Conservation (phyloP, 768 basidiomycete species). For the Amanita exitialis region DNA sequence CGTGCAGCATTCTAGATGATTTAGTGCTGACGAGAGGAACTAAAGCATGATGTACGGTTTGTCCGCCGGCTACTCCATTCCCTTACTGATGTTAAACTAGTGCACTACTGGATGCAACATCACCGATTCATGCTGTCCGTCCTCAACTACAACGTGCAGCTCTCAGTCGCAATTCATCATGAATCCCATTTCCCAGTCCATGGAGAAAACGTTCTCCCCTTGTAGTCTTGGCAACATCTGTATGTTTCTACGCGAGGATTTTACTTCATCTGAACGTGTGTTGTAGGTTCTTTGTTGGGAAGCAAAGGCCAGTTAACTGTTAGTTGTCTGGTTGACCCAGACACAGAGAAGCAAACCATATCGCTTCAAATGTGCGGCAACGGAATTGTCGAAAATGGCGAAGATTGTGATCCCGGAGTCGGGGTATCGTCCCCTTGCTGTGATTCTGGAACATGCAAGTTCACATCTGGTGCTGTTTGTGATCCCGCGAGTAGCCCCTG, state of each 20-base stretch:
- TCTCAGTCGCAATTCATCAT: constrained; percentile 69
- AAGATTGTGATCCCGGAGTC: constrained; percentile 79
- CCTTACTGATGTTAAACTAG: constrained; percentile 19
- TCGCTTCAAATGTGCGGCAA: constrained; percentile 73
- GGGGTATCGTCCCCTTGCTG: constrained; percentile 60
- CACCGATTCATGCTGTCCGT: constrained; percentile 58
- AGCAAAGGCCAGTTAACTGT: constrained; percentile 44
- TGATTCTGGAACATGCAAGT: constrained; percentile 66
- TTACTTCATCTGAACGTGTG: neutral
- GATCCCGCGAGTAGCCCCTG: constrained; percentile 71
- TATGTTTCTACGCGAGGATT: constrained; percentile 21
- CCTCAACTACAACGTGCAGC: constrained; percentile 47
- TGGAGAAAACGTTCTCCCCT: constrained; percentile 62
- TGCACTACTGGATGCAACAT: constrained; percentile 59
- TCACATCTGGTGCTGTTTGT: constrained; percentile 60
- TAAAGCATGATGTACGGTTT: constrained; percentile 46
- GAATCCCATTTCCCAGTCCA: constrained; percentile 62
- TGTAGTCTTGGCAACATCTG: constrained; percentile 85
- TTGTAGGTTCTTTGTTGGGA: constrained; percentile 52
- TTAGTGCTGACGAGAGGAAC: constrained; percentile 10
- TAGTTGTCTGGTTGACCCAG: constrained; percentile 60
- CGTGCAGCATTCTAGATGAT: constrained; percentile 3
- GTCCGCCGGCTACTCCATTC: constrained; percentile 3
- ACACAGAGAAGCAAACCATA: constrained; percentile 31
- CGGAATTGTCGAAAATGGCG: constrained; percentile 73